Evolutionary conservation across 805 yeast species (phyloP).

Genomic region (Pichia deserticola): DNA sequence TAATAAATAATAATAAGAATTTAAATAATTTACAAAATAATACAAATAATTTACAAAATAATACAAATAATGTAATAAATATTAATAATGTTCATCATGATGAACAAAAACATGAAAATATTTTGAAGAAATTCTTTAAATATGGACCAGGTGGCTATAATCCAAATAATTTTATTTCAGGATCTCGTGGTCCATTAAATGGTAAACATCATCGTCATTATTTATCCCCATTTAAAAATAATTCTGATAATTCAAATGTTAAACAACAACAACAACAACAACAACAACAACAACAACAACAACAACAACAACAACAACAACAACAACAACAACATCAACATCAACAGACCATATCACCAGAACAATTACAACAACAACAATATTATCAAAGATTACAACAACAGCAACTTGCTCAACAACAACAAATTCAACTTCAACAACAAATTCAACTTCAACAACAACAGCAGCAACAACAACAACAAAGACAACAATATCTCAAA

Average conservation of each 20-base stretch:
- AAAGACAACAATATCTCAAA: background rate
- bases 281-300: constrained; percentile 1
- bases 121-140: constrained; percentile 8
- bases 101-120: constrained; percentile 7
- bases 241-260: background rate
- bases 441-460: background rate
- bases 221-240: constrained; percentile 8
- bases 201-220: constrained; percentile 10
- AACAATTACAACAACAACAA: constrained; percentile 3
- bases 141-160: constrained; percentile 10
- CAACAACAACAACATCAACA: constrained; percentile 1
- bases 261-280: constrained; percentile 1
- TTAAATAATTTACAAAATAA: background rate
- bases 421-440: constrained; percentile 7
- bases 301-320: background rate
- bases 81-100: background rate
- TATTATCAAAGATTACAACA: constrained; percentile 3
- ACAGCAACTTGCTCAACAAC: constrained; percentile 7
- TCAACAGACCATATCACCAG: too few relatives aligned
- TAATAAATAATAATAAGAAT: background rate
- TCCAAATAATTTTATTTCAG: background rate
- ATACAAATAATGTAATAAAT: background rate
- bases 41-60: background rate
- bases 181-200: constrained; percentile 1
- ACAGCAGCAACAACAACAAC: constrained; percentile 1